Conservation (phyloP, 345 rosid species). For the Eucalyptus fibrosa region DNA sequence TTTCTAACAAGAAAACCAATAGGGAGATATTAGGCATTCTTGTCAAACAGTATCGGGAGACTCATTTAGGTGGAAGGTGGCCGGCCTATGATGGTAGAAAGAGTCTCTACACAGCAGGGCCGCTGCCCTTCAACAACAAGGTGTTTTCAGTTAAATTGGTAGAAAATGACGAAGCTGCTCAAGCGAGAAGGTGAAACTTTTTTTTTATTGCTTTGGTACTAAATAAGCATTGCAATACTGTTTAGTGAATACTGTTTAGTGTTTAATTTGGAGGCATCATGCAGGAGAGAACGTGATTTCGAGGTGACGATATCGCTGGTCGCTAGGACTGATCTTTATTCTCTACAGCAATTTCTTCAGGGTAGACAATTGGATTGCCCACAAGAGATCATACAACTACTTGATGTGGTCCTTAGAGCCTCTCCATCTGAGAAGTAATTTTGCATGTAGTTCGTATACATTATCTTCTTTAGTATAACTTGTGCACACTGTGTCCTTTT, state of each 20-base stretch:
- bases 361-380: conserved; percentile 33
- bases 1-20: conserved; percentile 24
- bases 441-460: background rate
- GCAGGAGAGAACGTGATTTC: conserved; percentile 48
- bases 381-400: conserved; percentile 44
- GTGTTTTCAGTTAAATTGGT: conserved; percentile 33
- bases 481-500: background rate
- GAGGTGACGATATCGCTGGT: conserved; percentile 36
- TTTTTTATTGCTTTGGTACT: background rate
- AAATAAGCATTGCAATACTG: too few species aligned
- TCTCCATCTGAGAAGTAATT: conserved; percentile 23
- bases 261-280: background rate
- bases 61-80: conserved; percentile 14
- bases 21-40: conserved; percentile 21
- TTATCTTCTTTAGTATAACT: background rate
- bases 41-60: background rate
- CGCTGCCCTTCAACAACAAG: conserved; percentile 46
- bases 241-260: background rate
- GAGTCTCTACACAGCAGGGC: conserved; percentile 57
- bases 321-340: conserved; percentile 23
- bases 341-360: conserved; percentile 20
- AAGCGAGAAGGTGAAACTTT: background rate
- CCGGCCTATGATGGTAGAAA: conserved; percentile 76
- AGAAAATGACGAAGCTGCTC: background rate
- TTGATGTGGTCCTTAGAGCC: conserved; percentile 55